Evolutionary conservation across 2,329 filamentous ascomycete genomes (phyloP).

Genomic region (Colletotrichum coccodes): DNA sequence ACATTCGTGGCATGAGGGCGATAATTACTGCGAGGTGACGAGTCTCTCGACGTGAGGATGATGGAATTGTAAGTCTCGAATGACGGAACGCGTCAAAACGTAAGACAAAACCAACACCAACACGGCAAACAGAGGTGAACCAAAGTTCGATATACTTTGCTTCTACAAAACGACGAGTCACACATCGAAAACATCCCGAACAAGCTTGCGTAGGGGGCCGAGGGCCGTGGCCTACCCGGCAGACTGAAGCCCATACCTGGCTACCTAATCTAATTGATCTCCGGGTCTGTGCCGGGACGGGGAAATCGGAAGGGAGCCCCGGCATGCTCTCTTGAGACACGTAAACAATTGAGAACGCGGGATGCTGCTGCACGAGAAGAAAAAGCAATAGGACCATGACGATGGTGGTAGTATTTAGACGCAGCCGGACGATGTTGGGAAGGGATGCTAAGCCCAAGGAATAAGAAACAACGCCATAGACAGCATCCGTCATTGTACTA

Average conservation of each 20-base stretch:
- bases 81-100: conserved; percentile 10
- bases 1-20: background rate
- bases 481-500: background rate
- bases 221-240: background rate
- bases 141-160: background rate
- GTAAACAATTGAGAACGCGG: background rate
- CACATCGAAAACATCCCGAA: background rate
- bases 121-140: background rate
- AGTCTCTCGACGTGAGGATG: background rate
- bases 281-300: conserved; percentile 10
- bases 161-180: background rate
- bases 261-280: conserved; percentile 28
- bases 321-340: background rate
- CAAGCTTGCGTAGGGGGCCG: background rate
- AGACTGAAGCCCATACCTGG: background rate
- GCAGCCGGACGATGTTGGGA: background rate
- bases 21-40: conserved; percentile 10
- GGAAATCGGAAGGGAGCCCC: conserved; percentile 16
- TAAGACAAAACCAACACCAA: background rate
- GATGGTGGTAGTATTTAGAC: background rate
- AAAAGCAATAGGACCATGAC: background rate
- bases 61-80: conserved; percentile 1
- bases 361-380: background rate
- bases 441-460: background rate
- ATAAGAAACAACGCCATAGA: background rate